phyloP scores from a whole-genome alignment of 805 yeast genomes.

The Pichia ethanolica region DNA sequence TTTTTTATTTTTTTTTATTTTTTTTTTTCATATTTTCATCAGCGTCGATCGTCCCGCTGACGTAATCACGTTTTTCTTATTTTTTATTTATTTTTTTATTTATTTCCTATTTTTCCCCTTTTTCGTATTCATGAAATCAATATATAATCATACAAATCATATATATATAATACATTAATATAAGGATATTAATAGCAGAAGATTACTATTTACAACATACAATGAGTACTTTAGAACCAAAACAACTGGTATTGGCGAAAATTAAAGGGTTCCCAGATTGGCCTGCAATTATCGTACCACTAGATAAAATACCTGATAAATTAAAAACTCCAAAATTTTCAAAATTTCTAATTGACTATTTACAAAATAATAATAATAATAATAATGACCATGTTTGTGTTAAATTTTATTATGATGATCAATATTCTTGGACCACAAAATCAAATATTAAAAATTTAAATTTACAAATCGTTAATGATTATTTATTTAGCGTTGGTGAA shows the following conservation, averaged over 20 bases:
- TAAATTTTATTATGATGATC: conserved; percentile 64
- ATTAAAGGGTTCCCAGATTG: conserved; percentile 84
- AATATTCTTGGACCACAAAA: conserved; percentile 57
- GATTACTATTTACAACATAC: too few relatives aligned
- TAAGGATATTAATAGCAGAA: too few relatives aligned
- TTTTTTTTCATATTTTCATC: too few relatives aligned
- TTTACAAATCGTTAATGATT: conserved; percentile 32
- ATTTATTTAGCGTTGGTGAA: conserved; percentile 23
- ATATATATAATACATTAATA: too few relatives aligned
- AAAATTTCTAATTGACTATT: conserved; percentile 11
- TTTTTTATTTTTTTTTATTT: too few relatives aligned
- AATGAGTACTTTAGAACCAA: neutral
- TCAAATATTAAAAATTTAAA: conserved; percentile 44
- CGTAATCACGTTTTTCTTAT: too few relatives aligned
- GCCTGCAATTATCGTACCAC: conserved; percentile 79
- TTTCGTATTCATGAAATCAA: too few relatives aligned
- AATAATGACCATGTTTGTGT: conserved; percentile 34
- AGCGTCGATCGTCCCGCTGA: too few relatives aligned
- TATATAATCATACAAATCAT: too few relatives aligned
- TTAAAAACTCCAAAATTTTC: conserved; percentile 47
- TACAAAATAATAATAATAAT: conserved; percentile 1
- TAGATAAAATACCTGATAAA: conserved; percentile 49
- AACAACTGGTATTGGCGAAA: conserved; percentile 61
- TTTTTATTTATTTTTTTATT: too few relatives aligned
- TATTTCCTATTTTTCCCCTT: too few relatives aligned